Evolutionary conservation across 305 asterid genomes (phyloP).

Genomic region (Fraxinus sp.): DNA sequence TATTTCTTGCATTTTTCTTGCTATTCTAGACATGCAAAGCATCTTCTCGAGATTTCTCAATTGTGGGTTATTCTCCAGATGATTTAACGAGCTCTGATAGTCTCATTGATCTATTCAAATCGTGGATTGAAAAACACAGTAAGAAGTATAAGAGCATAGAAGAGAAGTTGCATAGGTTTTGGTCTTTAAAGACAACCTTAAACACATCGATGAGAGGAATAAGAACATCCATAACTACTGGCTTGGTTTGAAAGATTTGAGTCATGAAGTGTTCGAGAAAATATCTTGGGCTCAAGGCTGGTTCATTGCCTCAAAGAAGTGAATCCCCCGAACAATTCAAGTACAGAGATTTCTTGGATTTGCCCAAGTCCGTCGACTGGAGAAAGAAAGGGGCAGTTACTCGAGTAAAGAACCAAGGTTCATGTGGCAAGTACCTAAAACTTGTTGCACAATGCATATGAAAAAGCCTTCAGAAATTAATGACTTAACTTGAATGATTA

Average conservation of each 20-base stretch:
- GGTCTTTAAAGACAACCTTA: conserved; percentile 63
- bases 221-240: conserved; percentile 53
- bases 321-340: conserved; percentile 35
- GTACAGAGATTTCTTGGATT: conserved; percentile 45
- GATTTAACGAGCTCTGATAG: conserved; percentile 56
- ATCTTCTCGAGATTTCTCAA: conserved; percentile 47
- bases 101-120: conserved; percentile 59
- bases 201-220: conserved; percentile 67
- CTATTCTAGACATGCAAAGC: conserved; percentile 31
- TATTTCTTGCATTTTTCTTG: conserved; percentile 35
- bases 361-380: conserved; percentile 66
- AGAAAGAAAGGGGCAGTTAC: conserved; percentile 71
- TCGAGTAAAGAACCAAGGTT: conserved; percentile 66
- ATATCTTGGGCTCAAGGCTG: conserved; percentile 57
- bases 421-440: conserved; percentile 36
- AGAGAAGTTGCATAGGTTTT: conserved; percentile 62
- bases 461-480: neutral
- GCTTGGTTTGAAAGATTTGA: conserved; percentile 71
- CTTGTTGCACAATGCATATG: neutral
- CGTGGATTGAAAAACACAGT: conserved; percentile 62
- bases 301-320: conserved; percentile 30
- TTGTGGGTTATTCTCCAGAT: conserved; percentile 57
- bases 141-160: conserved; percentile 51
- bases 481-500: neutral
- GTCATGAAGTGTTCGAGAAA: conserved; percentile 59